Evolutionary conservation across 306 rosid species (phyloP), one percentile per base, ranked within the genome.

Genomic region (Trifolium subterraneum): DNA sequence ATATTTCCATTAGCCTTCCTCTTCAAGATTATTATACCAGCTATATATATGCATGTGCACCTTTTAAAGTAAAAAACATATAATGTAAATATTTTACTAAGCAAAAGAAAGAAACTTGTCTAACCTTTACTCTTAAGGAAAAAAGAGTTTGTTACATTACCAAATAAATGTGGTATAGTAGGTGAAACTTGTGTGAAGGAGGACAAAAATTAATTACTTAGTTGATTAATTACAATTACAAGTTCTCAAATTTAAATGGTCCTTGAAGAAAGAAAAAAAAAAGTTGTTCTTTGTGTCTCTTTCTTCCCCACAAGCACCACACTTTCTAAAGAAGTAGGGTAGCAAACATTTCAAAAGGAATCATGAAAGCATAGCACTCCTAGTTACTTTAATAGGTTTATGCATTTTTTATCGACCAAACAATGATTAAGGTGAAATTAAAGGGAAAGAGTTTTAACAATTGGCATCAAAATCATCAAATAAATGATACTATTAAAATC

Each of bases 331-430:
- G 72, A 38, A 60, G 88, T 80, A 77, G 80, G 80, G 50, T 38
- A 18, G 18, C 73, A 7, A 66, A 82, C 80, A 83, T 80, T 89
- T 39, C 80, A 72, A 78, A 73, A 79, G 63, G 81, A 90, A 90
- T 90, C 83, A 90, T 90, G 87, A 88, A 84, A 86, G 87, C 85
- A 72, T 42, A 68, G 89, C 96, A 87, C 88, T 87, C 92, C 78
- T 48, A 47, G 44, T 74, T 79, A 74, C 84, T 86, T 82, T 82
- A 76, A 85, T 84, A 76, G 82, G 75, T 78, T 77, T 72, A 77
- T 58, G 80, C 84, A 74, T 74, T 84, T 64, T 77, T 81, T 80
- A 71, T 90, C 82, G 83, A 84, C 91, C 87, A 86, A 62, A 64
- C 78, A 73, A 79, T 88, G 75, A 88, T 83, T 83, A 86, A 72